Evolutionary conservation across 2,329 filamentous ascomycete species (phyloP), one percentile per base, ranked within the genome.

Genomic region (Drechslera avenae): DNA sequence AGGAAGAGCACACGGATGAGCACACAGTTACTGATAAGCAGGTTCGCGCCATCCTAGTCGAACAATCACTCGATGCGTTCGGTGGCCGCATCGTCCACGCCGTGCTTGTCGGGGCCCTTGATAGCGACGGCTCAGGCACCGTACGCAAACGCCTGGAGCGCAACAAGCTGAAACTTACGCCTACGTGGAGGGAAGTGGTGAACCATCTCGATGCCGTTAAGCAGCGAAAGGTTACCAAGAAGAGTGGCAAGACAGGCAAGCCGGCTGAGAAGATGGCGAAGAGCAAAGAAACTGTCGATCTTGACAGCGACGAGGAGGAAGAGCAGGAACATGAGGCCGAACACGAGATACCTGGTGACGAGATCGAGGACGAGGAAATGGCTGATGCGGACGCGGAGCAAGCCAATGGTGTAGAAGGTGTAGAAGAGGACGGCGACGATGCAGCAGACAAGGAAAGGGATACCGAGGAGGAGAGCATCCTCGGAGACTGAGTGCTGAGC

Each of bases 111-210:
- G 86, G 85, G 45, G 85, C 91, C 33, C 79, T 97, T 42, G 91
- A 95, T 67, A 53, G 54, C 1, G 56, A 63, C 9, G 76, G 83
- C 23, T 58, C 60, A 5, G 75, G 81, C 9, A 75, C 82, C 21
- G 80, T 96, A 30, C 83, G 84, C 56, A 83, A 85, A 63, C 83
- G 91, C 16, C 78, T 99, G 17, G 81, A 88, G 63, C 82, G 90
- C 59, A 97, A 99, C 74, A 88, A 88, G 68, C 79, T 78, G n/a
- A 86, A 85, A 67, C 81, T 99, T 3, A 94, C 94, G 2, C 79
- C 83, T 37, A 97, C 94, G 69, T 95, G 90, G 79, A 90, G 88
- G 66, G 91, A 94, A 63, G 85, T 97, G 5, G 78, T 96, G 4
- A 83, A 85, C 7, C 94, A 88, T 71, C 78, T 97, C 3, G 91